Conservation (phyloP, 2,329 filamentous ascomycete species). For the Simplicillium sp. region DNA sequence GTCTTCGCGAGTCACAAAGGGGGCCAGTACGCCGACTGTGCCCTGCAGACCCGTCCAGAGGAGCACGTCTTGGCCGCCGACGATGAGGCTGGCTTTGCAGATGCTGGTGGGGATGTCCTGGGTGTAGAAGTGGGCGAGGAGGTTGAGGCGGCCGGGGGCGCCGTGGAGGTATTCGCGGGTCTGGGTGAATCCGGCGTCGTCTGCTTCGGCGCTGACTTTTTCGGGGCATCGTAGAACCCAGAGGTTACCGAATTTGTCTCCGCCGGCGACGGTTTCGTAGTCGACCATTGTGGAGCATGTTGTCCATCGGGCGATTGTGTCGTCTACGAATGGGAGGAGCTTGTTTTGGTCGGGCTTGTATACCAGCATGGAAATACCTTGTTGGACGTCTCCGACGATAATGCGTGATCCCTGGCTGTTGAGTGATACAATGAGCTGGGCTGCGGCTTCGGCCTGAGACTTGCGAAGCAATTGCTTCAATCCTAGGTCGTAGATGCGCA, state of each 20-base stretch:
- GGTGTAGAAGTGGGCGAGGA: constrained; percentile 82
- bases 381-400: constrained; percentile 83
- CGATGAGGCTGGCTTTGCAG: constrained; percentile 79
- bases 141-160: constrained; percentile 70
- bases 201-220: constrained; percentile 79
- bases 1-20: constrained; percentile 84
- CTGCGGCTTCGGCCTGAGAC: constrained; percentile 68
- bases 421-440: constrained; percentile 78
- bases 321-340: constrained; percentile 87
- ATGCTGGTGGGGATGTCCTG: constrained; percentile 91
- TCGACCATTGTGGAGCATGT: constrained; percentile 90
- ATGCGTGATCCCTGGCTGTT: constrained; percentile 88
- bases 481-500: constrained; percentile 87
- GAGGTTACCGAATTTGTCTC: constrained; percentile 95
- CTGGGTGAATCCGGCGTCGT: constrained; percentile 87
- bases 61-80: constrained; percentile 83
- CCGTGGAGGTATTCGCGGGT: constrained; percentile 86
- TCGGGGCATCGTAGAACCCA: constrained; percentile 84
- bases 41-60: constrained; percentile 94
- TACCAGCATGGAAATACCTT: constrained; percentile 84
- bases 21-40: constrained; percentile 85
- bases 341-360: constrained; percentile 90
- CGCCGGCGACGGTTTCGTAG: constrained; percentile 90
- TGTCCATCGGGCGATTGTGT: constrained; percentile 82
- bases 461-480: constrained; percentile 90